Percentiles rank a stretch among this genome's conserved stretches.
Conservation (phyloP, 2,329 filamentous ascomycete genomes). For the Hymenoscyphus linearis region DNA sequence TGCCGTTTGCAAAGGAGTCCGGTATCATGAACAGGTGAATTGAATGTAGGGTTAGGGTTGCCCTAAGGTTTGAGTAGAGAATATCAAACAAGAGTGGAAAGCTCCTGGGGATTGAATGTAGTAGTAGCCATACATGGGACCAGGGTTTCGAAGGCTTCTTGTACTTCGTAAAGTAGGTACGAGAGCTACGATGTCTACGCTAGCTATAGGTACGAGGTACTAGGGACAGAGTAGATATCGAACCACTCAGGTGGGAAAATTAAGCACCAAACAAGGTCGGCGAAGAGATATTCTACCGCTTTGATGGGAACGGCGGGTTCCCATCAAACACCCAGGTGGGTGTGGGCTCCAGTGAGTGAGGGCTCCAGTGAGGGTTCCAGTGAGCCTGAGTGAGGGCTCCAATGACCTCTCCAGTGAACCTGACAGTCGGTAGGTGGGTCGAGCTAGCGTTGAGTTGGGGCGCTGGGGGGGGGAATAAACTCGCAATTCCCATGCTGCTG, state of each 20-base stretch:
- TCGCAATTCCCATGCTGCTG: conserved; percentile 1
- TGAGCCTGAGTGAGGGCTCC: neutral
- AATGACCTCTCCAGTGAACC: neutral
- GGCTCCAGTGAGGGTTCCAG: neutral
- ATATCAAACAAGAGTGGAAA: neutral
- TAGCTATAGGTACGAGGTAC: too few species aligned
- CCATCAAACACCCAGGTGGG: neutral
- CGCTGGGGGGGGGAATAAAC: neutral
- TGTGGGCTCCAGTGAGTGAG: neutral
- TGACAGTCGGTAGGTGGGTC: neutral
- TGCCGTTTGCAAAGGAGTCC: neutral
- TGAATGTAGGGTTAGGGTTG: neutral
- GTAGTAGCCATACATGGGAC: neutral
- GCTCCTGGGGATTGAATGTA: neutral
- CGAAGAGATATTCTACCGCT: neutral
- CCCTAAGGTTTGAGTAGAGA: neutral
- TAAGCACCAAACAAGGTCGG: neutral
- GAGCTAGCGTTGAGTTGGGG: neutral
- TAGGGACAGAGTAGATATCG: too few species aligned
- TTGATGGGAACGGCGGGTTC: neutral
- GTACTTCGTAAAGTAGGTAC: too few species aligned
- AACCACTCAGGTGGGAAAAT: neutral
- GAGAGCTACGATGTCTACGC: too few species aligned
- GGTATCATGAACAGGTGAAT: neutral
- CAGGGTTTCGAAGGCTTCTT: neutral